A percentile compares a stretch with the other conserved stretches of the same genome.
These are phyloP conservation scores for Breynia disticha DNA, from an alignment of 441 rosid genomes.

Conservation along the genomic window DNA sequence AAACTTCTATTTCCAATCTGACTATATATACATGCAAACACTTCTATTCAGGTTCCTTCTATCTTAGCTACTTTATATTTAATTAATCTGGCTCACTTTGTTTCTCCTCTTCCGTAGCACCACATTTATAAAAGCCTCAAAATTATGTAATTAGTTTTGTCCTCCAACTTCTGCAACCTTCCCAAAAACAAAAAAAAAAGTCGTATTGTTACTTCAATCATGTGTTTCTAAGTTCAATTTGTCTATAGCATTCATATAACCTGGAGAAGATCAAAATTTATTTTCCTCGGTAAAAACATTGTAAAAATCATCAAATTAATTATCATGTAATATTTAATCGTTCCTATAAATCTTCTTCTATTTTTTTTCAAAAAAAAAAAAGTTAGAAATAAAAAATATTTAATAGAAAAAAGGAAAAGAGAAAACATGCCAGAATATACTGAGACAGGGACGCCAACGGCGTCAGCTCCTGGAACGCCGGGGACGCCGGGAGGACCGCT, in stretches of 20 bases:
- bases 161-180: not conserved
- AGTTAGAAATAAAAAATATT: not conserved
- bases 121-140: conserved; percentile 35
- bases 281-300: conserved; percentile 28
- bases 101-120: conserved; percentile 26
- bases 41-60: not conserved
- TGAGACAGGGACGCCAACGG: conserved; percentile 37
- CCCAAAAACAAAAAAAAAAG: conserved; percentile 13
- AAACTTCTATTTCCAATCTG: not conserved
- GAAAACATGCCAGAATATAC: conserved; percentile 33
- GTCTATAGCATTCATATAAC: not conserved
- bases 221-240: not conserved
- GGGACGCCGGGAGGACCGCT: conserved; percentile 91
- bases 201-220: not conserved
- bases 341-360: not conserved
- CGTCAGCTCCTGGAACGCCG: conserved; percentile 74
- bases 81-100: conserved; percentile 29
- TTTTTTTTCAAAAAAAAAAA: conserved; percentile 15
- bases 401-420: not conserved
- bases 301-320: conserved; percentile 42
- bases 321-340: conserved; percentile 40
- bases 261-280: conserved; percentile 38
- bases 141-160: conserved; percentile 38
- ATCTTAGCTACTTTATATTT: conserved; percentile 1
- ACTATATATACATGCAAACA: not conserved